A percentile compares a stretch with the other conserved stretches of the same genome.
These are phyloP conservation scores for Xerocomellus chrysenteron DNA, from an alignment of 768 basidiomycete genomes.

Conservation along the genomic window DNA sequence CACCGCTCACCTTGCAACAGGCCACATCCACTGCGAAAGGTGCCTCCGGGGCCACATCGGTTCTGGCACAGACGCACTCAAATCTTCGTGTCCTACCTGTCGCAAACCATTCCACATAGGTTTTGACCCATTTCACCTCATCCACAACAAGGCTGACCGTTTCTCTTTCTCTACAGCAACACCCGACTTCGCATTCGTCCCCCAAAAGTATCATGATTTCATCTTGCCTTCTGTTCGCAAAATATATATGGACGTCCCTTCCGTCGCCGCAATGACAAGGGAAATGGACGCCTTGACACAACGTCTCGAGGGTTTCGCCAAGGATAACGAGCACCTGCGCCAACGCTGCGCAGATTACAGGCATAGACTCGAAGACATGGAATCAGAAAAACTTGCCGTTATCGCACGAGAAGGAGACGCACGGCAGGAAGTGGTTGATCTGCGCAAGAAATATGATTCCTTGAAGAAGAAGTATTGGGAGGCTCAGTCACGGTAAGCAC, in stretches of 20 bases:
- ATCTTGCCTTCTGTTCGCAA: slow-evolving; percentile 57
- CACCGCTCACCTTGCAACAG: slow-evolving; percentile 32
- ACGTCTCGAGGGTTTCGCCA: slow-evolving; percentile 38
- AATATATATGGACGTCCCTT: slow-evolving; percentile 49
- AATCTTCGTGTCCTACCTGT: slow-evolving; percentile 61
- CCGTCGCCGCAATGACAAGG: slow-evolving; percentile 21
- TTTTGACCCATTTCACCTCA: slow-evolving; percentile 28
- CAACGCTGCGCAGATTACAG: slow-evolving; percentile 43
- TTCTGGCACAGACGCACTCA: slow-evolving; percentile 30
- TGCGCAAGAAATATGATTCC: slow-evolving; percentile 34
- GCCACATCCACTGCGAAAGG: slow-evolving; percentile 64
- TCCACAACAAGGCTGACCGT: not conserved
- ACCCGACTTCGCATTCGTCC: slow-evolving; percentile 49
- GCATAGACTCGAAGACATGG: slow-evolving; percentile 33
- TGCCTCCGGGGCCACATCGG: slow-evolving; percentile 46
- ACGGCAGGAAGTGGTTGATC: slow-evolving; percentile 39
- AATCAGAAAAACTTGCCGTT: slow-evolving; percentile 29
- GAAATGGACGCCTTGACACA: slow-evolving; percentile 39
- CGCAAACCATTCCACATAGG: slow-evolving; percentile 54
- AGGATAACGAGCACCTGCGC: slow-evolving; percentile 45
- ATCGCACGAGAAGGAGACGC: slow-evolving; percentile 34
- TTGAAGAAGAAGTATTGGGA: slow-evolving; percentile 30
- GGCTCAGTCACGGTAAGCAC: slow-evolving; percentile 13
- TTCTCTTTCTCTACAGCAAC: slow-evolving; percentile 37
- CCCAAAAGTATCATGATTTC: slow-evolving; percentile 58